phyloP scores from a whole-genome alignment of 768 basidiomycete species.

The Auricularia sp. region DNA sequence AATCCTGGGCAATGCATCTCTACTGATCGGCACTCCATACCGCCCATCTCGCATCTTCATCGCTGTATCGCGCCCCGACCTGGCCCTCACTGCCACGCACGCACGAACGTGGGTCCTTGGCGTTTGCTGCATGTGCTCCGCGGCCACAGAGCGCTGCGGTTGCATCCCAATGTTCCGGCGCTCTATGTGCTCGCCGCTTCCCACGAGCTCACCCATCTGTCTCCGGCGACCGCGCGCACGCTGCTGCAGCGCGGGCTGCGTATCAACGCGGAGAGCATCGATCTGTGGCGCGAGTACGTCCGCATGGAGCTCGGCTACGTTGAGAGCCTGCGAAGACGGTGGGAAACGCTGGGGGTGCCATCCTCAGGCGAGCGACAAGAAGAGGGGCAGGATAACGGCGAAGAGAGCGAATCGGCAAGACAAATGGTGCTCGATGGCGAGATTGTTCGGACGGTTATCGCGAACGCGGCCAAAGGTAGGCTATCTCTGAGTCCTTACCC shows the following conservation, averaged over 20 bases:
- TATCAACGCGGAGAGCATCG: conserved; percentile 57
- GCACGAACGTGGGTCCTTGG: background rate
- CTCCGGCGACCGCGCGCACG: conserved; percentile 70
- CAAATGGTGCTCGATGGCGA: conserved; percentile 65
- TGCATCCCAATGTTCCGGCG: conserved; percentile 69
- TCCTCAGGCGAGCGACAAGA: conserved; percentile 14
- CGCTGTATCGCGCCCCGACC: background rate
- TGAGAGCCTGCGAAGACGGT: conserved; percentile 67
- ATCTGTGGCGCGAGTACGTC: conserved; percentile 85
- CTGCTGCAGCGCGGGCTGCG: conserved; percentile 80
- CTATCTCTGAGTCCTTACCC: too few relatives aligned
- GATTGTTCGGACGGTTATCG: conserved; percentile 70
- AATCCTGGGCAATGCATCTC: background rate
- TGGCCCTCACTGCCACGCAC: background rate
- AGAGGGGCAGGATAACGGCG: conserved; percentile 17
- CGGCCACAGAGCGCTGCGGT: conserved; percentile 60
- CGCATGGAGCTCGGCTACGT: conserved; percentile 84
- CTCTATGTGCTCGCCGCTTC: conserved; percentile 79
- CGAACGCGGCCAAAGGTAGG: conserved; percentile 61
- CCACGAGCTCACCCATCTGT: conserved; percentile 67
- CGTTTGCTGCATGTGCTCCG: background rate
- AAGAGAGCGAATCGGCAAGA: conserved; percentile 41
- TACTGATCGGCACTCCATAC: background rate
- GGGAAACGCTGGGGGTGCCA: conserved; percentile 67
- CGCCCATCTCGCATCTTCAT: background rate